Base-by-base conservation (phyloP, 75 land plant species). In the Pinus albicaulis region DNA sequence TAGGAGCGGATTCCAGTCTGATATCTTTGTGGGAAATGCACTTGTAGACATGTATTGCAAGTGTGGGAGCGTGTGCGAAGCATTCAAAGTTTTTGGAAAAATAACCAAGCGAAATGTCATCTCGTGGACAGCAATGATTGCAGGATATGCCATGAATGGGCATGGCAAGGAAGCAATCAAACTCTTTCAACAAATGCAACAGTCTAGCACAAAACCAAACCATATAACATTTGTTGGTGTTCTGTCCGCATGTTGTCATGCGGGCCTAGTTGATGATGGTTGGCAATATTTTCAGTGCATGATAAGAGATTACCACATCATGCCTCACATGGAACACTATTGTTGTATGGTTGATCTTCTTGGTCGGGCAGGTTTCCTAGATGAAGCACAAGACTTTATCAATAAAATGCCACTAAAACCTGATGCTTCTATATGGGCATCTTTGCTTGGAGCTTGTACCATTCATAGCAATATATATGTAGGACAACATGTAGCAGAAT, bases 11-110 rank as follows among this genome's bases (percentile, higher is more conserved):
- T 41, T 74, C 23, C 59, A 74, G 44, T 36, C 57, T 7, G 55
- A 66, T 77, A 71, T 77, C 23, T 83, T 80, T 74, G 80, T 83
- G 14, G 56, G 72, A 19, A 86, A 83, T 75, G 79, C 82, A 23
- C 80, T 86, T 20, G 71, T 86, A 56, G 64, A 77, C 28, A 83
- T 83, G 85, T 86, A 86, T 59, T 81, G 70, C 74, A 86, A 80
- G 61, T 86, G 82, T 76, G 88, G 88, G 24, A 56, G 56, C 59
- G 19, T 82, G 14, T 78, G 76, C 20, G 7, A 55, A 52, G 87
- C 72, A 14, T 57, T 62, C 59, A 8, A 11, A 10, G 65, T 76
- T 15, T 82, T 82, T 76, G 76, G 70, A n/a, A 71, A 79, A n/a
- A 78, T 82, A 69, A 48, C 62, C 44, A 52, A 26, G 1, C 78